Conservation (phyloP, 108 stramenopile species). For the Skeletonema tropicum region DNA sequence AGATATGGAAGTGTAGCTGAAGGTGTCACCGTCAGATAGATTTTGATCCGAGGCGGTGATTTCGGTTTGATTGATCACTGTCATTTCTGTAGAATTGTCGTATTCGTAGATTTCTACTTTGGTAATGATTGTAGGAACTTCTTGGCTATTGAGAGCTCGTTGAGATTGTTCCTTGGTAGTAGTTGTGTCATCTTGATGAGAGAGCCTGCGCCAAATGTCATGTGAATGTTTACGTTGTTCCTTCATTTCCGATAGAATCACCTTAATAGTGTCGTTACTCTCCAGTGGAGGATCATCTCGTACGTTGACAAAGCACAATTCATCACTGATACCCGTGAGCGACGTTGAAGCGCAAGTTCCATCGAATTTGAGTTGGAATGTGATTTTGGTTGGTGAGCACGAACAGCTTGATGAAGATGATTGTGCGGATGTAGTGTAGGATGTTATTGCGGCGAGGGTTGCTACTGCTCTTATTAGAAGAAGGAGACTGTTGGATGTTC, state of each 20-base stretch:
- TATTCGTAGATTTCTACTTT: conserved; percentile 13
- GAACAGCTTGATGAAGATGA: background rate
- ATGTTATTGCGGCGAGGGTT: background rate
- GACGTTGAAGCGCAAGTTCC: conserved; percentile 6
- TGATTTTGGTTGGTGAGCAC: conserved; percentile 16
- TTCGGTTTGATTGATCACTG: conserved; percentile 25
- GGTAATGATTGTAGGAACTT: background rate
- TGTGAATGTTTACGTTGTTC: no score
- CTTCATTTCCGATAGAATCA: background rate
- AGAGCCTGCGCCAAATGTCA: no score
- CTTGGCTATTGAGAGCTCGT: background rate
- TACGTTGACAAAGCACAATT: background rate
- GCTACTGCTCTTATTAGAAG: background rate
- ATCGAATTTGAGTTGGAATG: conserved; percentile 8
- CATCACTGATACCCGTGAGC: background rate
- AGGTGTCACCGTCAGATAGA: background rate
- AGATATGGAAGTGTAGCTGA: conserved; percentile 9
- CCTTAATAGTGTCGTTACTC: no score
- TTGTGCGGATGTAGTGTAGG: background rate
- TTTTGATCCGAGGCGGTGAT: background rate
- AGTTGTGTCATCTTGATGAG: no score
- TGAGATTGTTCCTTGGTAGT: background rate
- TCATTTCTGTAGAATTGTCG: conserved; percentile 7
- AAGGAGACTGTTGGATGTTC: background rate
- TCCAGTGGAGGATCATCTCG: background rate